These are phyloP conservation scores for Magnusiomyces tetraspermus DNA, from an alignment of 1,139 yeast genomes.

Conservation along the genomic window DNA sequence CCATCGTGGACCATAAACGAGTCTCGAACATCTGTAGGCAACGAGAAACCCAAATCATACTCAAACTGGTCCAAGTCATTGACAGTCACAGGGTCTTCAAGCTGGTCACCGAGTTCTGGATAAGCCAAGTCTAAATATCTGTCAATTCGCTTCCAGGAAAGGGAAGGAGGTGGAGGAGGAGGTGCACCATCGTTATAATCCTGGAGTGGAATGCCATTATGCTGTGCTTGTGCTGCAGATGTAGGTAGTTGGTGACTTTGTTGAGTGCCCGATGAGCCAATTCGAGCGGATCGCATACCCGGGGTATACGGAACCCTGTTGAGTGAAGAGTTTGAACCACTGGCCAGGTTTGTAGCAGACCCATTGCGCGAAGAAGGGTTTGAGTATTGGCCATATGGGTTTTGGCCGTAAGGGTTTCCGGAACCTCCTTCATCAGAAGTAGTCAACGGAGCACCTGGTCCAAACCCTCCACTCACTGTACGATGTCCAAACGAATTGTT, in stretches of 20 bases:
- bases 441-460: constrained; percentile 15
- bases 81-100: constrained; percentile 60
- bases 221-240: constrained; percentile 23
- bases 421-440: constrained; percentile 6
- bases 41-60: constrained; percentile 52
- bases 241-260: no score
- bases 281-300: constrained; percentile 33
- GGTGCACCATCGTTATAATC: constrained; percentile 45
- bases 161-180: constrained; percentile 60
- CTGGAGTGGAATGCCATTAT: constrained; percentile 37
- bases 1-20: constrained; percentile 73
- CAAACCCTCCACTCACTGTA: constrained; percentile 14
- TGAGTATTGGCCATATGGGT: constrained; percentile 11
- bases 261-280: constrained; percentile 18
- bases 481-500: constrained; percentile 7
- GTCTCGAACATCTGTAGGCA: constrained; percentile 70
- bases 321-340: constrained; percentile 26
- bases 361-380: constrained; percentile 17
- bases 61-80: constrained; percentile 74
- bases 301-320: constrained; percentile 29
- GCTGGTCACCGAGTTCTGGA: constrained; percentile 68
- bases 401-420: neutral
- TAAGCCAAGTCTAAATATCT: constrained; percentile 66
- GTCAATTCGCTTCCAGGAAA: constrained; percentile 69
- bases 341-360: constrained; percentile 16